phyloP scores from a whole-genome alignment of 1,284 basidiomycete genomes.

The Omphalotus olearius region DNA sequence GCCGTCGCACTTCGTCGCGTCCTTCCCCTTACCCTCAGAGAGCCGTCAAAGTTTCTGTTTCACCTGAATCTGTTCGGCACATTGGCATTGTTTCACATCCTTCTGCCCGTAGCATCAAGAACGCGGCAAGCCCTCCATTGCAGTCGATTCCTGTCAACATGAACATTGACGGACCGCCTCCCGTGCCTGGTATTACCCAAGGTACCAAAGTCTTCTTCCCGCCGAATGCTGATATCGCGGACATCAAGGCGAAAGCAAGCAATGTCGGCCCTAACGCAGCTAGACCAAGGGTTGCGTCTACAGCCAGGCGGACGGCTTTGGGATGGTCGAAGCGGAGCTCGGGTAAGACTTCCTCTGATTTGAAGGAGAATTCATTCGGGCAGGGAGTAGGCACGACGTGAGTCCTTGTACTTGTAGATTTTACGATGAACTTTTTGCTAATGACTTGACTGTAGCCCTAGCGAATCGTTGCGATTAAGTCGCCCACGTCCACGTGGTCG shows the following conservation, averaged over 20 bases:
- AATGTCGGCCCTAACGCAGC: slow-evolving; percentile 30
- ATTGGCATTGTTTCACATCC: slow-evolving; percentile 12
- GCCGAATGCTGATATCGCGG: slow-evolving; percentile 22
- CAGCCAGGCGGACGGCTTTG: slow-evolving; percentile 47
- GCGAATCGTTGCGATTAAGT: slow-evolving; percentile 58
- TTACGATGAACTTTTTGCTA: neutral
- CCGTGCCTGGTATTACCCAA: slow-evolving; percentile 29
- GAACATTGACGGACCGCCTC: slow-evolving; percentile 31
- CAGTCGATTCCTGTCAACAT: slow-evolving; percentile 28
- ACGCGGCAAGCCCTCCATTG: slow-evolving; percentile 15
- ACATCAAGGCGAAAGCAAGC: slow-evolving; percentile 10
- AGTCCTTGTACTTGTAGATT: slow-evolving; percentile 24
- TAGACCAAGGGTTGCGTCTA: slow-evolving; percentile 52
- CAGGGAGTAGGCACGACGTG: slow-evolving; percentile 50
- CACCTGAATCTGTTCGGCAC: slow-evolving; percentile 35
- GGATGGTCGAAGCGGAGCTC: slow-evolving; percentile 61
- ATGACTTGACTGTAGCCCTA: slow-evolving; percentile 36
- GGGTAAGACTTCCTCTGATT: slow-evolving; percentile 35
- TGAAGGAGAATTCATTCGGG: slow-evolving; percentile 50
- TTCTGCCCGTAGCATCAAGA: slow-evolving; percentile 25
- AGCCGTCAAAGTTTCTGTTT: slow-evolving; percentile 36
- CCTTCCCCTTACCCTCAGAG: slow-evolving; percentile 68
- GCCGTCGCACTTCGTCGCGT: slow-evolving; percentile 60
- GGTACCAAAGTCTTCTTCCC: slow-evolving; percentile 41
- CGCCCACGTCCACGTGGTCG: slow-evolving; percentile 62